phyloP scores from a whole-genome alignment of 2,329 filamentous ascomycete genomes.

The Colletotrichum spinosum region DNA sequence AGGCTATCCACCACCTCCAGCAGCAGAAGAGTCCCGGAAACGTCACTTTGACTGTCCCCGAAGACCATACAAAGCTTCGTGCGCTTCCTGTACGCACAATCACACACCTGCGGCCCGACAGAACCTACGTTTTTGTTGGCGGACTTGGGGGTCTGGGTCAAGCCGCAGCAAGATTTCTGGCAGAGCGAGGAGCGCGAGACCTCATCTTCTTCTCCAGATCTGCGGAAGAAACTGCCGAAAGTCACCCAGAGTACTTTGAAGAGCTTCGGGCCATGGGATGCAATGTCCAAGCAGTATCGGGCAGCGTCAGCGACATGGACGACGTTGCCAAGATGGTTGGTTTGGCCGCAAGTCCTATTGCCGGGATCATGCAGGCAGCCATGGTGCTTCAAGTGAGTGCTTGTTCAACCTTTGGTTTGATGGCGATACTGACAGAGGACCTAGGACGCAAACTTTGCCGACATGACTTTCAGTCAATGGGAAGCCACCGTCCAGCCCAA shows the following conservation, averaged over 20 bases:
- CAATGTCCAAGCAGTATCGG: conserved; percentile 43
- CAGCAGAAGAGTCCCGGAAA: conserved; percentile 57
- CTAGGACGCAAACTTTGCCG: conserved; percentile 41
- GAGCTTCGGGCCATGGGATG: conserved; percentile 43
- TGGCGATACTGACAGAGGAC: background rate
- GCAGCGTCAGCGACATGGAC: conserved; percentile 45
- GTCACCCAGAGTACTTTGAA: conserved; percentile 10
- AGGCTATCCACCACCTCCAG: conserved; percentile 58
- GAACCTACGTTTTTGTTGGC: conserved; percentile 46
- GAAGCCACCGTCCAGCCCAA: conserved; percentile 51
- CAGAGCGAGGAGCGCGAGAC: conserved; percentile 44
- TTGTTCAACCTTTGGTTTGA: no score
- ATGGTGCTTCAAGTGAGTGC: conserved; percentile 47
- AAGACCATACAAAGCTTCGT: background rate
- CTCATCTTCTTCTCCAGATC: conserved; percentile 45
- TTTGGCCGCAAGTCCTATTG: conserved; percentile 44
- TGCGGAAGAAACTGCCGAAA: conserved; percentile 23
- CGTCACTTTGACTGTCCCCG: conserved; percentile 49
- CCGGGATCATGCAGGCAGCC: conserved; percentile 53
- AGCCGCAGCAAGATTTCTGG: conserved; percentile 44
- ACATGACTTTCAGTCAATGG: conserved; percentile 54
- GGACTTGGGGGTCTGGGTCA: conserved; percentile 48
- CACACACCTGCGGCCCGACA: conserved; percentile 13
- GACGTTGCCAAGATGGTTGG: conserved; percentile 44
- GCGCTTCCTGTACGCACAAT: background rate